Conservation (phyloP, 345 rosid genomes). For the Syzygium oleosum region DNA sequence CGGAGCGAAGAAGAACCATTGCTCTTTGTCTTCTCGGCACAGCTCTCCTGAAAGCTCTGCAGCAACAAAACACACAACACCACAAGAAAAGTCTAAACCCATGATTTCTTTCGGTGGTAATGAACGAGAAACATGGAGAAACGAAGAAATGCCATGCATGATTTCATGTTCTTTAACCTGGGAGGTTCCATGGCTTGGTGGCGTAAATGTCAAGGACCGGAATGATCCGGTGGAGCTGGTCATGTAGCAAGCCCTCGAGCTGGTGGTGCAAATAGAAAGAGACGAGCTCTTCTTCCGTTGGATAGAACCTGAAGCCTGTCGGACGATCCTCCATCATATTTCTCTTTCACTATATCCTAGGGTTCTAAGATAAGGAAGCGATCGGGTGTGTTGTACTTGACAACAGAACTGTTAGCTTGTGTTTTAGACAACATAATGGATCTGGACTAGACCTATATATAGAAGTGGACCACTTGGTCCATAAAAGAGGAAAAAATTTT, state of each 20-base stretch:
- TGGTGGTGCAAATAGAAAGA: neutral
- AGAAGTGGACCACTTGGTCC: neutral
- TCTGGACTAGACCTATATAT: neutral
- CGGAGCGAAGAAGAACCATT: neutral
- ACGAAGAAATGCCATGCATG: neutral
- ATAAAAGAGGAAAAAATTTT: neutral
- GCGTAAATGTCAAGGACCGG: neutral
- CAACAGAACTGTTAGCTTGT: neutral
- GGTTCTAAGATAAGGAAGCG: neutral
- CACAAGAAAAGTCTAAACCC: neutral
- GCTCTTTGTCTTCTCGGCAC: conserved; percentile 28
- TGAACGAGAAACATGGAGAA: neutral
- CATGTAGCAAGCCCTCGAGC: neutral
- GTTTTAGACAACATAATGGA: neutral
- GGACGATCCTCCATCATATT: neutral
- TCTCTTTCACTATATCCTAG: neutral
- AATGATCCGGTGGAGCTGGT: neutral
- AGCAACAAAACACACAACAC: neutral
- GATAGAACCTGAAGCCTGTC: neutral
- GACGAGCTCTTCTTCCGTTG: neutral
- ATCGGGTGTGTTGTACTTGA: neutral
- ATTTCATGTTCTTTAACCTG: neutral
- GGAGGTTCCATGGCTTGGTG: neutral
- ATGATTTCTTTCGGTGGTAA: neutral
- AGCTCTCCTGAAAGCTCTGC: conserved; percentile 55